Evolutionary conservation across 2,329 filamentous ascomycete genomes (phyloP).

Genomic region (Neofusicoccum parvum): DNA sequence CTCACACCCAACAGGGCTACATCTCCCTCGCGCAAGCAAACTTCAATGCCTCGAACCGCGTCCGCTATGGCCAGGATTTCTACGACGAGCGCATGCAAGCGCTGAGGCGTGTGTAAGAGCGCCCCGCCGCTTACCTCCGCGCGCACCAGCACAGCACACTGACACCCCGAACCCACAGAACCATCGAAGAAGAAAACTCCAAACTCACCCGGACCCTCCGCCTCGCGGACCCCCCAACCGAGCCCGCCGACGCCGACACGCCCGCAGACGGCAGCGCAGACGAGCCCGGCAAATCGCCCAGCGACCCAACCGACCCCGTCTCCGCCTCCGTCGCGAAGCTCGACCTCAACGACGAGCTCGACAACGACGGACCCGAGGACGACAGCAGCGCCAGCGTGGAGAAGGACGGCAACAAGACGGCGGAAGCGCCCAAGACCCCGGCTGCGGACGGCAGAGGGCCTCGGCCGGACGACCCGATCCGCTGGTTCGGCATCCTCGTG

Average conservation of each 20-base stretch:
- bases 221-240: not conserved
- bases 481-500: slow-evolving; percentile 58
- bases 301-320: not conserved
- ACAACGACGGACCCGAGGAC: not conserved
- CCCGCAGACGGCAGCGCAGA: not conserved
- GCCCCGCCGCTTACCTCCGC: too few species aligned
- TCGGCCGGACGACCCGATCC: slow-evolving; percentile 54
- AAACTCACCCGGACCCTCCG: not conserved
- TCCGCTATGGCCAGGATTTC: slow-evolving; percentile 68
- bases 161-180: slow-evolving; percentile 27
- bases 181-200: slow-evolving; percentile 1
- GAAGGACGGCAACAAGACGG: not conserved
- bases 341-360: not conserved
- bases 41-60: slow-evolving; percentile 65
- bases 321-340: not conserved
- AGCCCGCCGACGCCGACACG: not conserved
- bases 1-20: slow-evolving; percentile 39
- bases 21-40: slow-evolving; percentile 71
- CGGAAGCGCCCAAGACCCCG: not conserved
- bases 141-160: too few species aligned
- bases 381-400: not conserved
- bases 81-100: slow-evolving; percentile 77
- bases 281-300: not conserved
- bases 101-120: slow-evolving; percentile 48
- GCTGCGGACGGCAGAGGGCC: not conserved